Evolutionary conservation across 1,284 basidiomycete genomes (phyloP), one percentile per base, ranked within the genome.

Genomic region (Stygiomarasmius scandens): DNA sequence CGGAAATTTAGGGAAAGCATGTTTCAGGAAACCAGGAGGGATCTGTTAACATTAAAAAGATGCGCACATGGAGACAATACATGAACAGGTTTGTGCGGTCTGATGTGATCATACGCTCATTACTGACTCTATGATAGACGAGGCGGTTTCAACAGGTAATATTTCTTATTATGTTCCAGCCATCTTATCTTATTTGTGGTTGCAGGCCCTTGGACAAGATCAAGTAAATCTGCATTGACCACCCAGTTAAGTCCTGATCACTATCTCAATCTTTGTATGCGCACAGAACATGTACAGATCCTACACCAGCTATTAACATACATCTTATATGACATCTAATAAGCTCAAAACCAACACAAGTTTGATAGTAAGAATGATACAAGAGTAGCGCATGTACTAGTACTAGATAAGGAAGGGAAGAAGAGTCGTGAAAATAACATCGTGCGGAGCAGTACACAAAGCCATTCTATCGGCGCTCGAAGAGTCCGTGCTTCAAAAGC

Each of bases 21-120:
- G 90, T 94, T 36, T 78, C 82, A 58, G 93, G 91, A 23, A 95
- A 96, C 63, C 90, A 95, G 71, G 86, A 89, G 62, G 95, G 95
- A 32, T 69, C 64, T 2, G 84, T 83, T 1, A 74, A 88, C 55
- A 76, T 97, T 65, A 96, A 96, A 81, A 94, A 95, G 75, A 84
- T 88, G 62, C 81, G 96, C 55, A 96, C 94, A 25, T 98, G 96
- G 95, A 80, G 96, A 63, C 96, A 98, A 74, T 96, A 96, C 71
- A 96, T 96, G 93, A 96, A 96, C 69, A 81, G 90, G 89, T 90
- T 62, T 48, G 79, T 65, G 27, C 4, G 23, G 43, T 58, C 46
- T 49, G 43, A n/a, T 45, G 27, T 59, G 12, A 63, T 52, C 41
- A 50, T 61, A 19, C 16, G 1, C 22, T 24, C 11, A 41, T 59